These are phyloP conservation scores for Persicaria tinctoria DNA, from an alignment of 148 eudicot species.

Conservation along the genomic window DNA sequence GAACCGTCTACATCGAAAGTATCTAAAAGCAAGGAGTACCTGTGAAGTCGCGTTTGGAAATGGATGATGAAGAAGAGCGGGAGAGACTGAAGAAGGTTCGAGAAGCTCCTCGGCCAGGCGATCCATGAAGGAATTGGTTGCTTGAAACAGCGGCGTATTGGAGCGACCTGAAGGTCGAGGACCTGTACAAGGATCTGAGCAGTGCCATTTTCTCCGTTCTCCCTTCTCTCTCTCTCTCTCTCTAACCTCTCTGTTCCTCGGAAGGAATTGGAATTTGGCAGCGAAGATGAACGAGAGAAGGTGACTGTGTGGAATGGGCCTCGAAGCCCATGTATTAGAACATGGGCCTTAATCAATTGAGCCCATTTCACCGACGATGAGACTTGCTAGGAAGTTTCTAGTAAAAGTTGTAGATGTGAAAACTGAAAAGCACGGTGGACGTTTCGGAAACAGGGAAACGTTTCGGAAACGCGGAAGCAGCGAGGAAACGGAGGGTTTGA, in stretches of 20 bases:
- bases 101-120: constrained; percentile 11
- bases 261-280: neutral
- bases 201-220: constrained; percentile 23
- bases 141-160: constrained; percentile 22
- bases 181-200: constrained; percentile 48
- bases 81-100: constrained; percentile 25
- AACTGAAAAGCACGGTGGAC: no score
- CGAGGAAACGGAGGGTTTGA: no score
- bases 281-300: neutral
- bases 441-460: no score
- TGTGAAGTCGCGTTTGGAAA: constrained; percentile 20
- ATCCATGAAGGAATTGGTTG: constrained; percentile 20
- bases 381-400: no score
- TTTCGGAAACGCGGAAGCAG: no score
- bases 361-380: neutral
- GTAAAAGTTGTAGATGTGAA: no score
- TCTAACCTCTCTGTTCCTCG: neutral
- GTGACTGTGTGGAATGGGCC: neutral
- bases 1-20: neutral
- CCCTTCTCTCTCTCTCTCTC: neutral
- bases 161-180: constrained; percentile 41
- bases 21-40: constrained; percentile 20
- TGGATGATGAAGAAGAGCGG: constrained; percentile 18
- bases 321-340: no score
- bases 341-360: neutral